Percentiles rank a stretch among this genome's conserved stretches.
Conservation (phyloP, 2,329 filamentous ascomycete species). For the Ampelomyces quisqualis region DNA sequence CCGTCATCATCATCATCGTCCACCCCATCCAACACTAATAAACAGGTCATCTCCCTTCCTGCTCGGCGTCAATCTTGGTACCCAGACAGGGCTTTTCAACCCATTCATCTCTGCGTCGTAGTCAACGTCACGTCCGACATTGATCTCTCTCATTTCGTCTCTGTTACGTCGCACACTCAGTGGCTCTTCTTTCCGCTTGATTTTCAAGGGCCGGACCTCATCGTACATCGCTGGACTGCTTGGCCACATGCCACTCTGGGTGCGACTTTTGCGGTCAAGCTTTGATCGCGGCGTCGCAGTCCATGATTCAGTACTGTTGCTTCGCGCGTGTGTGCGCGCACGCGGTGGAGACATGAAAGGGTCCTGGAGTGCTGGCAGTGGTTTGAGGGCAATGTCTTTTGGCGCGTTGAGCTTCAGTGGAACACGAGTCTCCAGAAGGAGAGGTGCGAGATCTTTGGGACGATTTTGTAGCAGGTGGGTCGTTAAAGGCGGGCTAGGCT, state of each 20-base stretch:
- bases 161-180: constrained; percentile 24
- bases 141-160: constrained; percentile 21
- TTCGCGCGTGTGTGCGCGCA: constrained; percentile 25
- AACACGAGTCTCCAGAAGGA: constrained; percentile 38
- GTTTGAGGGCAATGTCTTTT: constrained; percentile 1
- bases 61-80: constrained; percentile 66
- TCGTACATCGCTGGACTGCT: constrained; percentile 33
- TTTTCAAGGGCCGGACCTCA: constrained; percentile 32
- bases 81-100: constrained; percentile 56
- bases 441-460: constrained; percentile 22
- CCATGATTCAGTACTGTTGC: constrained; percentile 29
- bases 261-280: constrained; percentile 24
- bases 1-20: constrained; percentile 1
- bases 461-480: constrained; percentile 17
- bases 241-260: constrained; percentile 30
- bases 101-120: constrained; percentile 21
- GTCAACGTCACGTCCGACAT: constrained; percentile 19
- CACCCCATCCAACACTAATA: constrained; percentile 41
- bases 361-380: constrained; percentile 16
- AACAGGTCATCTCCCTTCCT: constrained; percentile 66
- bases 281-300: constrained; percentile 17
- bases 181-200: constrained; percentile 16
- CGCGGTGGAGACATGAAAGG: constrained; percentile 33
- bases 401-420: constrained; percentile 8
- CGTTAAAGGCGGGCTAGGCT: constrained; percentile 14